A percentile compares a stretch with the other conserved stretches of the same genome.
Evolutionary conservation across 78 protist genomes (phyloP).

Genomic region (Emiliania huxleyi): DNA sequence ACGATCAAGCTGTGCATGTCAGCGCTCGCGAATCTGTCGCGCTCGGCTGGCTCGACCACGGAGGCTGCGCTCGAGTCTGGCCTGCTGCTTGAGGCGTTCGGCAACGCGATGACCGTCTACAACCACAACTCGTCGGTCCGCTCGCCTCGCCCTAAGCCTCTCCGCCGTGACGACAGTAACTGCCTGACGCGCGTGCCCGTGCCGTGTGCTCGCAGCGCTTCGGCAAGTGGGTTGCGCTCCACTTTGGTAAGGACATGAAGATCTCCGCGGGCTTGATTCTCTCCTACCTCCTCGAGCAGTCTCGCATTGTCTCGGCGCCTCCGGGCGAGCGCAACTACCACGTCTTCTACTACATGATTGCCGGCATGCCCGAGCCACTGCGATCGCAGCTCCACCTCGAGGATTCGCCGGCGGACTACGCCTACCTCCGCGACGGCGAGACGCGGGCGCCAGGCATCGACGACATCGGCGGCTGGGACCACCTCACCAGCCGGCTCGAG

Average conservation of each 20-base stretch:
- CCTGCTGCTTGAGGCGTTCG: constrained; percentile 65
- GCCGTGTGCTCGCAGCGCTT: too few relatives aligned
- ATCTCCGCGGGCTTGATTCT: constrained; percentile 33
- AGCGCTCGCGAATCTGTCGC: background rate
- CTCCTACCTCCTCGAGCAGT: constrained; percentile 75
- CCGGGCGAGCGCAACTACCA: constrained; percentile 91
- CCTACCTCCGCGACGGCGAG: background rate
- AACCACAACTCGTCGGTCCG: constrained; percentile 34
- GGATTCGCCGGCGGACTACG: background rate
- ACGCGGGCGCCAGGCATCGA: background rate
- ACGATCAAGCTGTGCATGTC: constrained; percentile 46
- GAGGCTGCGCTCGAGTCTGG: constrained; percentile 75
- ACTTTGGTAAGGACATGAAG: background rate
- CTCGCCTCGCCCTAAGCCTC: too few relatives aligned
- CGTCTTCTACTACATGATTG: constrained; percentile 82
- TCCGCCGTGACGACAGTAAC: too few relatives aligned
- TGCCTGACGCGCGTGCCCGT: too few relatives aligned
- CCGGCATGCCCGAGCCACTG: background rate
- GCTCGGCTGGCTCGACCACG: background rate
- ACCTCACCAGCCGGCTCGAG: background rate
- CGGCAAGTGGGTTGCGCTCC: constrained; percentile 11
- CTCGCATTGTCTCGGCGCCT: constrained; percentile 79
- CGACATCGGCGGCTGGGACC: background rate
- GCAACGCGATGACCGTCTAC: constrained; percentile 9
- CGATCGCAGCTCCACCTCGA: background rate